These are phyloP conservation scores for Thymus mandschuricus DNA, from an alignment of 257 asterid genomes.

Conservation along the genomic window DNA sequence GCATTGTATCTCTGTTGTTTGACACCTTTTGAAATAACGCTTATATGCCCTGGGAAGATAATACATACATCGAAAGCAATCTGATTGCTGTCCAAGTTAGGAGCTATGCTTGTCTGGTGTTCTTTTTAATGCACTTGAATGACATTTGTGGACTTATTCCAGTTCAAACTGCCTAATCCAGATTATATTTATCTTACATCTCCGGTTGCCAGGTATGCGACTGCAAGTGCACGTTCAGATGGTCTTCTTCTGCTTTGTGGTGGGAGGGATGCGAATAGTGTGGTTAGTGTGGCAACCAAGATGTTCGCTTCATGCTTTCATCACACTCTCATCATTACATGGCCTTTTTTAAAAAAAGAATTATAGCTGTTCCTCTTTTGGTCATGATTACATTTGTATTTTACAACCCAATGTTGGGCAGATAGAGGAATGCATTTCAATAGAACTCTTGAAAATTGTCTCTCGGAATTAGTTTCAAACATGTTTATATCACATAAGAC, in stretches of 20 bases:
- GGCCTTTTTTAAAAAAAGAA: neutral
- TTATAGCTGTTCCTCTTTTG: neutral
- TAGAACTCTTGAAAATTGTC: slow-evolving; percentile 8
- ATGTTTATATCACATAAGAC: neutral
- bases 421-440: neutral
- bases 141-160: slow-evolving; percentile 13
- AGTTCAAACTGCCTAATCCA: slow-evolving; percentile 15
- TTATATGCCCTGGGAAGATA: no score
- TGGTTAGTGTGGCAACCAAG: slow-evolving; percentile 58
- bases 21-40: no score
- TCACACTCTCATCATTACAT: slow-evolving; percentile 9
- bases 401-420: neutral
- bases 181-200: slow-evolving; percentile 29
- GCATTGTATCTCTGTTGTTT: no score
- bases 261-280: slow-evolving; percentile 98
- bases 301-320: slow-evolving; percentile 18
- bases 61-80: neutral
- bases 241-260: slow-evolving; percentile 99
- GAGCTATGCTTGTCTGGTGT: slow-evolving; percentile 19
- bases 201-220: slow-evolving; percentile 79
- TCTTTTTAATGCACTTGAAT: slow-evolving; percentile 18
- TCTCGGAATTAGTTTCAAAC: neutral
- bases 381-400: neutral
- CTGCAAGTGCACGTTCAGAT: slow-evolving; percentile 99
- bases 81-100: slow-evolving; percentile 9